These are phyloP conservation scores for Excoecaria agallocha DNA, from an alignment of 345 rosid genomes.

Conservation along the genomic window DNA sequence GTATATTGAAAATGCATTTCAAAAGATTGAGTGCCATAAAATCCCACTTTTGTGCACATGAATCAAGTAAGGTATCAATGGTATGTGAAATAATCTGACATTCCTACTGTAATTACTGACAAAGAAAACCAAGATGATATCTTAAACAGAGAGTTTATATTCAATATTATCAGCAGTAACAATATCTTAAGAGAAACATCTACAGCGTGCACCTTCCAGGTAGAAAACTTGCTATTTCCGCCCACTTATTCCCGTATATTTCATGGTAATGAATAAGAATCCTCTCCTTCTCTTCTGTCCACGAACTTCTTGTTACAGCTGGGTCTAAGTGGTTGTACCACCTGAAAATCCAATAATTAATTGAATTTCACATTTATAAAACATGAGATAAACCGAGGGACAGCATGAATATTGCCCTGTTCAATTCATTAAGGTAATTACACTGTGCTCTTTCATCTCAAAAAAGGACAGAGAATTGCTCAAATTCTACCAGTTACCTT, in stretches of 20 bases:
- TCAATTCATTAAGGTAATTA: background rate
- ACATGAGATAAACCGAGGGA: background rate
- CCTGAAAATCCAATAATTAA: conserved; percentile 12
- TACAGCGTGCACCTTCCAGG: conserved; percentile 23
- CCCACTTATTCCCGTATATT: conserved; percentile 32
- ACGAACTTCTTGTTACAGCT: conserved; percentile 18
- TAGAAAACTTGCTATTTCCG: conserved; percentile 24
- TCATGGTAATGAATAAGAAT: conserved; percentile 24
- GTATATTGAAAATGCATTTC: background rate
- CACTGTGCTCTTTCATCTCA: no score
- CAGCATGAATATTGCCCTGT: background rate
- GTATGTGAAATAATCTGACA: background rate
- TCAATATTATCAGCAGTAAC: no score
- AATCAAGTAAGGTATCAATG: background rate
- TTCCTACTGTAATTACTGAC: background rate
- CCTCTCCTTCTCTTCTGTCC: conserved; percentile 29
- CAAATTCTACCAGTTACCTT: conserved; percentile 17
- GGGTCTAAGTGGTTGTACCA: conserved; percentile 35
- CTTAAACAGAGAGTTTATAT: no score
- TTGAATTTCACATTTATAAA: background rate
- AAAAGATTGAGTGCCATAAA: background rate
- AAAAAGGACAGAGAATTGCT: background rate
- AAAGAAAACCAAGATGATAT: background rate
- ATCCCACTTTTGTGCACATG: background rate
- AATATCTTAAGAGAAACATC: no score